These are phyloP conservation scores for Pichia rugopelliculosa DNA, from an alignment of 805 yeast species.

Conservation along the genomic window DNA sequence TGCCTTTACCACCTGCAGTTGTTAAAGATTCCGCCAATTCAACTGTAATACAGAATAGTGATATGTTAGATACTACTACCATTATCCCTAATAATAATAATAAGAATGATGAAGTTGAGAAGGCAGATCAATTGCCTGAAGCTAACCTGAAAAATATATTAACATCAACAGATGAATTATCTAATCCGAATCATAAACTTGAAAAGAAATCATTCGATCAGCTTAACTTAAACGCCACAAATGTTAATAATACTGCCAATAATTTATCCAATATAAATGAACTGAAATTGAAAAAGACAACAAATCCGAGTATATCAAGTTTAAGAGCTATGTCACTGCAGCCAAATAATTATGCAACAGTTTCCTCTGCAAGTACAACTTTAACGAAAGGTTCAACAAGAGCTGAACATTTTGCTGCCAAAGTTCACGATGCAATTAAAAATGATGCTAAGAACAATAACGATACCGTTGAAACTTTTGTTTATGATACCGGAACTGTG, in stretches of 20 bases:
- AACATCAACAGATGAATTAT: background rate
- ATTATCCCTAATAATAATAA: background rate
- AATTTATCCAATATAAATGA: constrained; percentile 4
- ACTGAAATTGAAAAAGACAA: constrained; percentile 11
- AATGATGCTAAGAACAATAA: constrained; percentile 64
- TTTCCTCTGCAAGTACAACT: constrained; percentile 21
- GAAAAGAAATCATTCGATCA: constrained; percentile 3
- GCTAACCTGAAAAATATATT: background rate
- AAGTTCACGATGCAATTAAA: constrained; percentile 87
- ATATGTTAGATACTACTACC: background rate
- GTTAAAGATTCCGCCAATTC: background rate
- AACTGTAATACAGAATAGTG: background rate
- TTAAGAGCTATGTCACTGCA: constrained; percentile 20
- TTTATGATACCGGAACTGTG: constrained; percentile 52
- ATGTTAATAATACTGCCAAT: background rate
- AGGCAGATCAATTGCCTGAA: background rate
- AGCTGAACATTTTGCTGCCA: constrained; percentile 93
- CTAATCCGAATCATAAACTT: background rate
- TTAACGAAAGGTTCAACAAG: constrained; percentile 55
- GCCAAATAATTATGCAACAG: constrained; percentile 15
- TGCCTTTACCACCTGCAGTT: constrained; percentile 11
- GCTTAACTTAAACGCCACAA: background rate
- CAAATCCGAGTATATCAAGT: constrained; percentile 22
- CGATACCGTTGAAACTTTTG: constrained; percentile 92
- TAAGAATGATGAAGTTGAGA: background rate